phyloP scores from a whole-genome alignment of 208 protist genomes.

The Leptomonas pyrrhocoris region DNA sequence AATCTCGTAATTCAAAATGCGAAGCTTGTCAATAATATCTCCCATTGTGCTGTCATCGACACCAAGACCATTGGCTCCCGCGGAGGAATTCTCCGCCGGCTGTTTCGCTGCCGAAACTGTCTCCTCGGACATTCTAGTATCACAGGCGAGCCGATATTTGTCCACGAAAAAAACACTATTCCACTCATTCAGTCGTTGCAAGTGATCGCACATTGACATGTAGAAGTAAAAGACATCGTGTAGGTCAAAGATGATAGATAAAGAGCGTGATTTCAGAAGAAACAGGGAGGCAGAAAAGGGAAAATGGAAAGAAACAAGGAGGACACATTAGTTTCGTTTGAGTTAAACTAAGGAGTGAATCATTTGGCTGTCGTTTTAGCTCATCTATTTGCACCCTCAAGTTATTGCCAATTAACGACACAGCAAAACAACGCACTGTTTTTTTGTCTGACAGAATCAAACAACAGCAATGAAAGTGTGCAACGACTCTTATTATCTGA shows the following conservation, averaged over 20 bases:
- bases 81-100: conserved; percentile 9
- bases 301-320: neutral
- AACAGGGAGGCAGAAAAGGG: neutral
- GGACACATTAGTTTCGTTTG: no score
- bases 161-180: neutral
- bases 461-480: no score
- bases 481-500: no score
- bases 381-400: no score
- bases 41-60: conserved; percentile 84
- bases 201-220: neutral
- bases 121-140: conserved; percentile 26
- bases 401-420: no score
- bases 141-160: neutral
- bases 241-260: neutral
- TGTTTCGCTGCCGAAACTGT: conserved; percentile 1
- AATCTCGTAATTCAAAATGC: conserved; percentile 80
- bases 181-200: no score
- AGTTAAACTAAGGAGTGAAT: neutral
- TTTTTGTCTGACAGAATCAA: no score
- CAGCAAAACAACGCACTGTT: no score
- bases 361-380: no score
- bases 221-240: neutral
- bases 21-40: conserved; percentile 87
- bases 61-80: conserved; percentile 5
- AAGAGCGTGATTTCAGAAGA: neutral